A percentile compares a stretch with the other conserved stretches of the same genome.
phyloP scores from a whole-genome alignment of 75 land plant genomes.

The Sequoia sempervirens region DNA sequence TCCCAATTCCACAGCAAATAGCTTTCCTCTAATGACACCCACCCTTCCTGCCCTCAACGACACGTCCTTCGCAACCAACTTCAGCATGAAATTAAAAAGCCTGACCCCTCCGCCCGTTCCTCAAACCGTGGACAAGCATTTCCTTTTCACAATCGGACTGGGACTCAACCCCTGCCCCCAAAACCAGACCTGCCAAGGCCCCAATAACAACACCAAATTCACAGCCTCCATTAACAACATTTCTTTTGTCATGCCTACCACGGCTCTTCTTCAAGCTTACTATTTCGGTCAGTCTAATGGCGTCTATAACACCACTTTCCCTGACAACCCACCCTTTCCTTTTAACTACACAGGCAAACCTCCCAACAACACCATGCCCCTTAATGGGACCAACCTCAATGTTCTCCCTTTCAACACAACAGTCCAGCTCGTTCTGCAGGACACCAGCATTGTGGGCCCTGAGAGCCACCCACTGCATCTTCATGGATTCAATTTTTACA shows the following conservation, averaged over 20 bases:
- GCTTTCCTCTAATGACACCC: slow-evolving; percentile 13
- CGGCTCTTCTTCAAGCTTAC: slow-evolving; percentile 39
- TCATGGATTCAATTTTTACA: slow-evolving; percentile 66
- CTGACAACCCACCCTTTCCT: slow-evolving; percentile 14
- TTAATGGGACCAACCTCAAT: slow-evolving; percentile 38
- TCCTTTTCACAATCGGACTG: slow-evolving; percentile 62
- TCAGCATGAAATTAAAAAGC: slow-evolving; percentile 31
- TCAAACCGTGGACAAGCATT: slow-evolving; percentile 39
- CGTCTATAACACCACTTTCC: slow-evolving; percentile 31
- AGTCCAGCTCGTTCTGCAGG: slow-evolving; percentile 68
- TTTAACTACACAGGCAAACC: slow-evolving; percentile 49
- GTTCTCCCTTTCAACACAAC: slow-evolving; percentile 51
- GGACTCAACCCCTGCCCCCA: slow-evolving; percentile 38
- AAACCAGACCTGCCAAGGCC: slow-evolving; percentile 31
- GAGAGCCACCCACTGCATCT: slow-evolving; percentile 74
- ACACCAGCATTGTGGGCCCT: slow-evolving; percentile 48
- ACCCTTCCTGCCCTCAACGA: slow-evolving; percentile 49
- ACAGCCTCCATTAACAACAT: slow-evolving; percentile 53
- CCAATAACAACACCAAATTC: slow-evolving; percentile 32
- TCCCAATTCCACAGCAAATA: neutral
- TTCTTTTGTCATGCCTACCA: slow-evolving; percentile 42
- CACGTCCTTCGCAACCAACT: slow-evolving; percentile 34
- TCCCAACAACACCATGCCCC: slow-evolving; percentile 36
- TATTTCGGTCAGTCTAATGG: slow-evolving; percentile 19
- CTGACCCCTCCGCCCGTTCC: slow-evolving; percentile 50